These are phyloP conservation scores for Hyaloscypha variabilis DNA, from an alignment of 495 filamentous ascomycete genomes.

Conservation along the genomic window DNA sequence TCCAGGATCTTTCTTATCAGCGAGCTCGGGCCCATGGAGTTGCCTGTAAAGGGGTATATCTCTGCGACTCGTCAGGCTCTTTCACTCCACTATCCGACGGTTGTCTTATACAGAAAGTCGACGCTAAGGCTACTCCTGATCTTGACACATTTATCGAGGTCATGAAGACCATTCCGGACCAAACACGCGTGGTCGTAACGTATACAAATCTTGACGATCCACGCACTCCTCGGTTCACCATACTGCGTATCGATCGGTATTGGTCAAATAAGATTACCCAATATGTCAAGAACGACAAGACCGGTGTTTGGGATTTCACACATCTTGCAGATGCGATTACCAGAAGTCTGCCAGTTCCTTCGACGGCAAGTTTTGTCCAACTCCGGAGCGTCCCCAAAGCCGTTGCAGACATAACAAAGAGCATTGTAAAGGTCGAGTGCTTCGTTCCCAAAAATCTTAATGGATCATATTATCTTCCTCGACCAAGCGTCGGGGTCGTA, in stretches of 20 bases:
- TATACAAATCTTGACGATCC: conserved; percentile 95
- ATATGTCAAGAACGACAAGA: conserved; percentile 86
- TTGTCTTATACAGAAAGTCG: conserved; percentile 90
- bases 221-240: conserved; percentile 90
- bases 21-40: conserved; percentile 93
- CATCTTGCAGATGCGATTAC: conserved; percentile 82
- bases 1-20: conserved; percentile 96
- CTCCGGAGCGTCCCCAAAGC: conserved; percentile 82
- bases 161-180: conserved; percentile 86
- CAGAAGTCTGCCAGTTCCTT: conserved; percentile 66
- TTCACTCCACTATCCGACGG: conserved; percentile 95
- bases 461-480: conserved; percentile 92
- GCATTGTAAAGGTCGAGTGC: conserved; percentile 90
- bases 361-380: conserved; percentile 85
- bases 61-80: conserved; percentile 92
- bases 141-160: conserved; percentile 90
- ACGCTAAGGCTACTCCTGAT: conserved; percentile 85
- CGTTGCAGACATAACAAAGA: conserved; percentile 86
- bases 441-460: conserved; percentile 94
- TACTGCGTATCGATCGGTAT: conserved; percentile 91
- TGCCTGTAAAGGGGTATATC: conserved; percentile 88
- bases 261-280: conserved; percentile 94
- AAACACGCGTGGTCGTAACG: conserved; percentile 85
- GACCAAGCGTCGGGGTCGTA: conserved; percentile 92
- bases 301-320: conserved; percentile 93